Evolutionary conservation across 2,329 filamentous ascomycete species (phyloP).

Genomic region (Massarina eburnea): DNA sequence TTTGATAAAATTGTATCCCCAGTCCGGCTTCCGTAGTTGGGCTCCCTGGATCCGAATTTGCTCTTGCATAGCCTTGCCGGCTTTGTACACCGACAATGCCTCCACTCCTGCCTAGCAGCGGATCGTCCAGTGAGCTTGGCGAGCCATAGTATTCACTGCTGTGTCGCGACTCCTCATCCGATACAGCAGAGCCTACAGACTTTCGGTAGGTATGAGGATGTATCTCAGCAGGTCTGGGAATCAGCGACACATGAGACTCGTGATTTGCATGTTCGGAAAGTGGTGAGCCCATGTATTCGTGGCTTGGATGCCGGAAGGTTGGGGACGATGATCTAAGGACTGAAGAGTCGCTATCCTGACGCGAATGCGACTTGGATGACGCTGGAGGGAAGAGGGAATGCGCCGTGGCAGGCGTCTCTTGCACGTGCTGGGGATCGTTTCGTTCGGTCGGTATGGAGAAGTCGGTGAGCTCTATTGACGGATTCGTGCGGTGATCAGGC

Average conservation of each 20-base stretch:
- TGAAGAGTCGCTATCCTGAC: conserved; percentile 17
- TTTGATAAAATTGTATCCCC: background rate
- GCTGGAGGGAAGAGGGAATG: conserved; percentile 22
- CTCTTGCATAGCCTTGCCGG: background rate
- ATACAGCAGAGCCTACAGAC: background rate
- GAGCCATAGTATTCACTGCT: background rate
- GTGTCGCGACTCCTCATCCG: background rate
- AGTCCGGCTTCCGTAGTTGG: background rate
- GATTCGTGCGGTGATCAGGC: background rate
- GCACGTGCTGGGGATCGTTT: background rate
- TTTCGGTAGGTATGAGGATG: background rate
- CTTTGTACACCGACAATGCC: background rate
- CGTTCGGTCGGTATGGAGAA: conserved; percentile 7
- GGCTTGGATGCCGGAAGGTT: background rate
- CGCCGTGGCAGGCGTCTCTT: conserved; percentile 22
- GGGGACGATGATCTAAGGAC: background rate
- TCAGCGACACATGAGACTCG: background rate
- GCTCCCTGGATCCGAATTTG: background rate
- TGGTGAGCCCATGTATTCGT: background rate
- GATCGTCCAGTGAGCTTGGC: background rate
- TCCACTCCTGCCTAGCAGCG: background rate
- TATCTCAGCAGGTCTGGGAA: background rate
- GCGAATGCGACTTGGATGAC: conserved; percentile 9
- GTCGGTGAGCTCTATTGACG: conserved; percentile 18
- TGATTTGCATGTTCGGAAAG: background rate